A percentile compares a stretch with the other conserved stretches of the same genome.
phyloP scores from a whole-genome alignment of 1,284 basidiomycete species.

The Malassezia furfur region DNA sequence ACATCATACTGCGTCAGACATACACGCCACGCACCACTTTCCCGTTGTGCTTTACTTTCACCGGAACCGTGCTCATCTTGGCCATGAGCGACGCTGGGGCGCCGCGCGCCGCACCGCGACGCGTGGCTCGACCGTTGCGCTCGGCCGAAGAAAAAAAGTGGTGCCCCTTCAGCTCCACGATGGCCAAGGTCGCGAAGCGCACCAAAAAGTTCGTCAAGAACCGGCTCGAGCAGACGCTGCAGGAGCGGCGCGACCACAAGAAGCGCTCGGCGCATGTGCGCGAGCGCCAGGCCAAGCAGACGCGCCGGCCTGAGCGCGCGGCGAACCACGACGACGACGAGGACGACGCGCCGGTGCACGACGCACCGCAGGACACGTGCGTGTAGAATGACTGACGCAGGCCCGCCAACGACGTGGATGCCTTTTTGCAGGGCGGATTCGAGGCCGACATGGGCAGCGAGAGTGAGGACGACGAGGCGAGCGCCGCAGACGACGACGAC shows the following conservation, averaged over 20 bases:
- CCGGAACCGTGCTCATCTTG: conserved; percentile 50
- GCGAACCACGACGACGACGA: conserved; percentile 20
- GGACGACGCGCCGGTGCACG: conserved; percentile 15
- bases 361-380: conserved; percentile 9
- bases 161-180: conserved; percentile 15
- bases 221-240: conserved; percentile 37
- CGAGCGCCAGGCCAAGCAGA: conserved; percentile 21
- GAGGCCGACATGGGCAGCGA: conserved; percentile 27
- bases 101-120: not conserved
- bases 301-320: conserved; percentile 17
- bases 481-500: conserved; percentile 28
- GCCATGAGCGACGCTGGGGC: conserved; percentile 22
- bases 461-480: conserved; percentile 28
- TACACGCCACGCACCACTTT: conserved; percentile 56
- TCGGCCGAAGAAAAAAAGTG: conserved; percentile 15
- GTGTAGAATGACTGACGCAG: not conserved
- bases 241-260: conserved; percentile 34
- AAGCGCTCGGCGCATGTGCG: conserved; percentile 34
- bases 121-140: not conserved
- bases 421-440: conserved; percentile 45
- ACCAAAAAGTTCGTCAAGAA: conserved; percentile 44
- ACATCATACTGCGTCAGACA: conserved; percentile 25
- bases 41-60: conserved; percentile 84
- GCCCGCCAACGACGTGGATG: conserved; percentile 39
- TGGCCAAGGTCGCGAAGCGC: conserved; percentile 40